Evolutionary conservation across 148 eudicot genomes (phyloP).

Genomic region (Selenicereus undatus): DNA sequence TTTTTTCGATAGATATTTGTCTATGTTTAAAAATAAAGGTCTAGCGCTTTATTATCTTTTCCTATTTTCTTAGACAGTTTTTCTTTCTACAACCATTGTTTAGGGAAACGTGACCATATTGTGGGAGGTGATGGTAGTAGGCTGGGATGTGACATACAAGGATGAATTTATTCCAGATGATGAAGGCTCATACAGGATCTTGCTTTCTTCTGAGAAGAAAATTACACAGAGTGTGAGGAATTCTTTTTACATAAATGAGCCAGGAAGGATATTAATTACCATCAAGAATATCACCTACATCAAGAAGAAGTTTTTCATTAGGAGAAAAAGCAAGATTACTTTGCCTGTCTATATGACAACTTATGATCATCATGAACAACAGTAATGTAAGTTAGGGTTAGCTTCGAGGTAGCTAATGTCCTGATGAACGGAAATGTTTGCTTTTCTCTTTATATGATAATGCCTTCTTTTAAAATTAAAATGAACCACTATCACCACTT

Average conservation of each 20-base stretch:
- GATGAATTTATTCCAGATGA: constrained; percentile 82
- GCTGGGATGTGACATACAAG: constrained; percentile 60
- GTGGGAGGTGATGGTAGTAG: constrained; percentile 60
- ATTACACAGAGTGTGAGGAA: constrained; percentile 44
- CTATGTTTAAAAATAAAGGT: no score
- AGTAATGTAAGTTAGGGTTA: neutral
- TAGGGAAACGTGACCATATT: constrained; percentile 34
- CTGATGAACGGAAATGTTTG: no score
- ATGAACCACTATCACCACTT: no score
- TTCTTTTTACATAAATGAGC: constrained; percentile 68
- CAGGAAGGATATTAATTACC: constrained; percentile 66
- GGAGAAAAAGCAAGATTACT: constrained; percentile 53
- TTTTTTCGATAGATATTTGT: no score
- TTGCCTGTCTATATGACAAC: constrained; percentile 45
- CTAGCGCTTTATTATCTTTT: no score
- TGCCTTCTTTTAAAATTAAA: no score
- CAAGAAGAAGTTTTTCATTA: constrained; percentile 57
- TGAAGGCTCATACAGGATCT: constrained; percentile 74
- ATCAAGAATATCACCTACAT: constrained; percentile 43
- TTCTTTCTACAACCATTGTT: neutral
- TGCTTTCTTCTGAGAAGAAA: constrained; percentile 45
- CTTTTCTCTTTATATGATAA: no score
- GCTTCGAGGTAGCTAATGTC: no score
- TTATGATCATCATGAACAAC: neutral
- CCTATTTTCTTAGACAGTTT: no score